Base-by-base conservation (phyloP, 2,329 filamentous ascomycete genomes). In the Davidsoniella australis region DNA sequence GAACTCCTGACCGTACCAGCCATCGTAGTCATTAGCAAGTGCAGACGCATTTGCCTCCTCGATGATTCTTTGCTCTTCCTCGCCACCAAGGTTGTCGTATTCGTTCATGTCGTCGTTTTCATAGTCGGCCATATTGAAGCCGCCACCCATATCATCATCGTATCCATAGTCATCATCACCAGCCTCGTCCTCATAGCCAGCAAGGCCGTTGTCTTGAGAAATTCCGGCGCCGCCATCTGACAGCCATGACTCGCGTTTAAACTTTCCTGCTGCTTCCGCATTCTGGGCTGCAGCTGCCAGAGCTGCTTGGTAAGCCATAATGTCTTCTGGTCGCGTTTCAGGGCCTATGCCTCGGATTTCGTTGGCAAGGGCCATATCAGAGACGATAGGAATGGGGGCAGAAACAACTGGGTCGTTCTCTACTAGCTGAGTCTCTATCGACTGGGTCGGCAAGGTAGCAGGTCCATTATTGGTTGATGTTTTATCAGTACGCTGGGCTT, bases 1-100 rank as follows among this genome's bases (percentile, higher is more conserved):
- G 59, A 98, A 98, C 61, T 98, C 91, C 56, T 87, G 82, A 0
- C 91, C 91, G 59, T 98, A 98, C 68, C 91, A 93, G 0, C 86
- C 89, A 55, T 95, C 89, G 5, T 81, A 81, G 59, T 98, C 91
- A 56, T 86, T 88, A 42, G 91, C 89, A 6, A 98, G 70, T 1
- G 84, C 91, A 61, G 91, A 88, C 0, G 89, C 88, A 57, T 98
- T 98, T 4, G 91, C 91, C 51, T 87, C 91, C 0, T 88, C 89
- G 53, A 98, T 93, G 57, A 96, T 91, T 29, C 80, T 78, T 57
- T 95, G 88, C 56, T 96, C 87, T 52, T 85, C 84, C 46, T 84
- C 72, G 41, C 80, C 77, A 52, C 77, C 75, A 55, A 81, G 75
- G 53, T 80, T 76, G 56, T 89, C 81, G 47, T 81, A 74, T 64